These are phyloP conservation scores for Tulasnella sp. DNA, from an alignment of 768 basidiomycete genomes.

Conservation along the genomic window DNA sequence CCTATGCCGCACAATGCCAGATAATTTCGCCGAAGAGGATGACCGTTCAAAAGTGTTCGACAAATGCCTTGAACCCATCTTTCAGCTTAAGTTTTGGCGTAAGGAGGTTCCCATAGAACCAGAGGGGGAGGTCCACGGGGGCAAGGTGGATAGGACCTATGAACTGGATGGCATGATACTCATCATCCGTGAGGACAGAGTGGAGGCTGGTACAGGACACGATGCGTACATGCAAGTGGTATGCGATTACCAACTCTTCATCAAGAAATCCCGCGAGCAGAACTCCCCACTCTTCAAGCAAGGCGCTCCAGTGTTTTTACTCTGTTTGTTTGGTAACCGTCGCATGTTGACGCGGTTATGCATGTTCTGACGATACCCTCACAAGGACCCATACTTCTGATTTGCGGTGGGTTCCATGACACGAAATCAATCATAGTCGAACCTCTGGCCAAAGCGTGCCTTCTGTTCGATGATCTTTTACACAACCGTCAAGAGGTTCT, in stretches of 20 bases:
- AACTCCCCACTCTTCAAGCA: neutral
- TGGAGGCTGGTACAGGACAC: constrained; percentile 4
- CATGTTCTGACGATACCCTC: neutral
- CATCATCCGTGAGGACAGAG: constrained; percentile 15
- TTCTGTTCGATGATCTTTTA: constrained; percentile 1
- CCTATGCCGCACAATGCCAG: constrained; percentile 5
- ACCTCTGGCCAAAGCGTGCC: constrained; percentile 14
- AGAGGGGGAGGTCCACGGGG: neutral
- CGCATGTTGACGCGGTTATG: neutral
- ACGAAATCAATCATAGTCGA: constrained; percentile 14
- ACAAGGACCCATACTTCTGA: constrained; percentile 11
- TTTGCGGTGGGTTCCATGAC: constrained; percentile 20
- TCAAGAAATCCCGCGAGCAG: neutral
- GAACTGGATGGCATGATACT: neutral
- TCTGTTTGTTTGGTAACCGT: neutral
- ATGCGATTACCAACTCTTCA: neutral
- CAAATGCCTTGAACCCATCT: neutral
- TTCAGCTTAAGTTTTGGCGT: neutral
- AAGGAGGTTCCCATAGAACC: neutral
- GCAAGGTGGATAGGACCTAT: neutral
- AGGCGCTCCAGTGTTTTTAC: constrained; percentile 14
- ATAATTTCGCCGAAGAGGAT: neutral
- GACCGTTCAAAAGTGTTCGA: neutral
- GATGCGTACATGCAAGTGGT: neutral
- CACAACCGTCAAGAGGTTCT: constrained; percentile 12